Base-by-base conservation (phyloP, 2,329 filamentous ascomycete genomes). In the Alternaria triticina region DNA sequence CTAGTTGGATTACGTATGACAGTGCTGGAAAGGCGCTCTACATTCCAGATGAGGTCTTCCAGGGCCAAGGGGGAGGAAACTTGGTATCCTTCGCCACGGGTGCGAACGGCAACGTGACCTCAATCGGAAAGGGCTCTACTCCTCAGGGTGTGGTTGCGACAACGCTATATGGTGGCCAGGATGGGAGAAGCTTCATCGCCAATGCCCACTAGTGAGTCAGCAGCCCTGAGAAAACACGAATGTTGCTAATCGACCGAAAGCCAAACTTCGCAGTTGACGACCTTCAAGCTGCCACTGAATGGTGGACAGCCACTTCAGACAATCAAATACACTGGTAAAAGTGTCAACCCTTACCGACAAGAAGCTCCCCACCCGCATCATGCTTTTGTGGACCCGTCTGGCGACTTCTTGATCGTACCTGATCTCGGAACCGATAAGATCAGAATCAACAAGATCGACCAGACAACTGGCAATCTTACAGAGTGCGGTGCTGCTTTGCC, bases 391-490 rank as follows among this genome's bases (percentile, higher is more conserved):
- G 86, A 85, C 64, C 84, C 83, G 0, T 84, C 84, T 0, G 83
- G 84, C 12, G 73, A 79, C 40, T 87, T 82, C 70, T 69, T 88
- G 22, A 74, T 88, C 1, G 80, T 82, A 8, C 82, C 85, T 1
- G 86, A 88, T 65, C 81, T 88, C 3, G 86, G 86, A 33, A 84
- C 85, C 6, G 86, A 88, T 68, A 70, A 85, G 22, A 79, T 87
- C 57, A 86, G 85, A 61, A 82, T 88, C 68, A 86, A 86, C 78
- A 79, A 78, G 71, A 84, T 88, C 69, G 79, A 85, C 66, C 67
- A 80, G 22, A 62, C 57, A 4, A 82, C 80, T 1, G 85, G 86
- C 9, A 71, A 74, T 44, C 80, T 88, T 17, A 83, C 82, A 1
- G 78, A 82, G 12, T 86, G 84, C 63, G 71, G 81, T 6, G 73